Evolutionary conservation across 768 basidiomycete genomes (phyloP), one percentile per base, ranked within the genome.

Genomic region (Suillus decipiens): DNA sequence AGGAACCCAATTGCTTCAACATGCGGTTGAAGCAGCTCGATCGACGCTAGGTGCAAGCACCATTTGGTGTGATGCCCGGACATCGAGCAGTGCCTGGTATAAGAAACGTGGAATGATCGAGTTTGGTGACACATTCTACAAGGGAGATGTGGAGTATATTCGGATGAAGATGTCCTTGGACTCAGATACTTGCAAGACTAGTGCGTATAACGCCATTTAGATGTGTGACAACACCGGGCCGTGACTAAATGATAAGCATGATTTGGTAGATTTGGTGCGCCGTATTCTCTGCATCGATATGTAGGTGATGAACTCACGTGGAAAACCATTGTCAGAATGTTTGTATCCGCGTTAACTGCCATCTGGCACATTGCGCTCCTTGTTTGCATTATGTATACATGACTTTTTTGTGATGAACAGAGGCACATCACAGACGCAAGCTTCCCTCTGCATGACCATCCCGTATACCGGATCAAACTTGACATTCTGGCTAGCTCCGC

Each of bases 61-160:
- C 14, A 71, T 84, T 7, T 88, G 85, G 85, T 88, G 86, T 73
- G 86, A 87, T 68, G 86, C 86, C 24, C 73, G 86, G 64, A 71
- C 72, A 51, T 73, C 78, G 17, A 79, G 78, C 6, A 64, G 70
- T 24, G 73, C 63, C 24, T 87, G 86, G 84, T 88, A 87, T 70
- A 70, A 77, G 64, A 82, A 78, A 63, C 79, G 83, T 62, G 85
- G 84, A 3, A 75, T 88, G 71, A 56, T 68, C 28, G 64, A 75
- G n/a, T 84, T 86, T 62, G 86, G 86, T 22, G 72, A 77, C 19
- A 72, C 60, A 1, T 87, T 89, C 71, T 85, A 68, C 73, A 87
- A 86, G 74, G 80, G 79, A 6, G 70, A 75, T 47, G 81, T 86
- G 65, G 77, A 85, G 74, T 89, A 87, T 69, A 73, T 84, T 66